These are phyloP conservation scores for Caloboletus firmus DNA, from an alignment of 1,284 basidiomycete species.

Conservation along the genomic window DNA sequence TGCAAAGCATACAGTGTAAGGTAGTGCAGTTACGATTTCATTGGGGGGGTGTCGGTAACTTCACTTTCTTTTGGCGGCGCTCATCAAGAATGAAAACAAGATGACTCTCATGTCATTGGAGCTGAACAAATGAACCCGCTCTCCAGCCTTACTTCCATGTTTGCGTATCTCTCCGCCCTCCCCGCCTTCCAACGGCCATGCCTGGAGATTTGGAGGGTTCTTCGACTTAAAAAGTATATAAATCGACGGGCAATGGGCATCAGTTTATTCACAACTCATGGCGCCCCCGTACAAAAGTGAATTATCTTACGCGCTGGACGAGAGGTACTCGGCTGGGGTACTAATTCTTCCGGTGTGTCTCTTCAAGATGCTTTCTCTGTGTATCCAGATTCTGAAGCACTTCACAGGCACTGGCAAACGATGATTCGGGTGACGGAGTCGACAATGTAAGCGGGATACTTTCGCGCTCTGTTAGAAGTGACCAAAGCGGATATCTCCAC, in stretches of 20 bases:
- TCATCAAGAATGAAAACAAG: not conserved
- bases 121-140: not conserved
- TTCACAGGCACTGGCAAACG: too few species aligned
- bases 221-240: too few species aligned
- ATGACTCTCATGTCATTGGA: not conserved
- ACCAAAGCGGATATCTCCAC: not conserved
- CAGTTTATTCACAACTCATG: not conserved
- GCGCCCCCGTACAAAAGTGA: not conserved
- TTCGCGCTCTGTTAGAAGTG: too few species aligned
- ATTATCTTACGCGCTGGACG: constrained; percentile 4
- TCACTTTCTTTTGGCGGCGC: not conserved
- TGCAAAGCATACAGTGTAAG: not conserved
- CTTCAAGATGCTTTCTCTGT: too few species aligned
- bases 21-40: not conserved
- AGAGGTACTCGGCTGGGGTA: not conserved
- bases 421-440: not conserved
- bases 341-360: not conserved
- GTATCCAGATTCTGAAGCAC: not conserved
- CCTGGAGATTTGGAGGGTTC: constrained; percentile 1
- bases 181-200: not conserved
- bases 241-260: too few species aligned
- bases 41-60: not conserved
- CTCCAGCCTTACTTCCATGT: not conserved
- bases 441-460: not conserved
- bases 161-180: not conserved